Percentiles rank a stretch among this genome's conserved stretches.
Conservation (phyloP, 352 stramenopile species). For the Pythium myriotylum region DNA sequence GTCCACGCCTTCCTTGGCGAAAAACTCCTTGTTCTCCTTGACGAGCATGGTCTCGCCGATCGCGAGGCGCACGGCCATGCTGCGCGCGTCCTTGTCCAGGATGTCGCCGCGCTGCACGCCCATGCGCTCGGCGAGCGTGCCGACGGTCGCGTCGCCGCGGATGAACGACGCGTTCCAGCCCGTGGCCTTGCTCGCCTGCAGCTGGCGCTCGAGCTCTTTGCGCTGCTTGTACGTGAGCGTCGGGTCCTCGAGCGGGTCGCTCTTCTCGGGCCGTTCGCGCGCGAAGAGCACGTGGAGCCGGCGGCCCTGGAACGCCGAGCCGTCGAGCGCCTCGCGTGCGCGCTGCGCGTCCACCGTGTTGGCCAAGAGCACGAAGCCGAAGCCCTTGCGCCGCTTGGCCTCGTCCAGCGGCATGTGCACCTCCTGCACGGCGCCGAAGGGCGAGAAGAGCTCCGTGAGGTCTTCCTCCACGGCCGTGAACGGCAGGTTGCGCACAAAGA, state of each 20-base stretch:
- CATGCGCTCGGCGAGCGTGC: constrained; percentile 83
- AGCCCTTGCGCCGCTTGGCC: constrained; percentile 95
- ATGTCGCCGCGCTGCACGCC: constrained; percentile 94
- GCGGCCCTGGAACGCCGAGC: constrained; percentile 95
- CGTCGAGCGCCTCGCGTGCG: constrained; percentile 91
- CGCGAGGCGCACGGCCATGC: constrained; percentile 97
- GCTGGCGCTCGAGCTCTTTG: constrained; percentile 90
- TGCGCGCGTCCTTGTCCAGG: constrained; percentile 94
- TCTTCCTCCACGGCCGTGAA: constrained; percentile 97
- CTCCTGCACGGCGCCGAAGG: constrained; percentile 89
- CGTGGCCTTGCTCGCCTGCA: constrained; percentile 73
- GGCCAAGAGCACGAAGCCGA: constrained; percentile 96
- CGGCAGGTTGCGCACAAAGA: constrained; percentile 98
- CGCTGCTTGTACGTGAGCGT: constrained; percentile 89
- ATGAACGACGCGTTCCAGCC: constrained; percentile 97
- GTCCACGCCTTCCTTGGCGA: constrained; percentile 93
- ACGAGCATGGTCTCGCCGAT: constrained; percentile 98
- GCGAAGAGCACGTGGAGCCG: constrained; percentile 95
- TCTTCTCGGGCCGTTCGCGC: constrained; percentile 64
- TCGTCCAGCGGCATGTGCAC: constrained; percentile 98
- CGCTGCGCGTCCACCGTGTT: constrained; percentile 88
- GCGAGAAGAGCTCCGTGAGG: constrained; percentile 89
- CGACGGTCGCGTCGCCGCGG: constrained; percentile 70
- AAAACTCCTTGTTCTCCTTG: constrained; percentile 98
- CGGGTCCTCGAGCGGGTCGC: constrained; percentile 48